Base-by-base conservation (phyloP, 306 rosid species). In the Delonix regia region DNA sequence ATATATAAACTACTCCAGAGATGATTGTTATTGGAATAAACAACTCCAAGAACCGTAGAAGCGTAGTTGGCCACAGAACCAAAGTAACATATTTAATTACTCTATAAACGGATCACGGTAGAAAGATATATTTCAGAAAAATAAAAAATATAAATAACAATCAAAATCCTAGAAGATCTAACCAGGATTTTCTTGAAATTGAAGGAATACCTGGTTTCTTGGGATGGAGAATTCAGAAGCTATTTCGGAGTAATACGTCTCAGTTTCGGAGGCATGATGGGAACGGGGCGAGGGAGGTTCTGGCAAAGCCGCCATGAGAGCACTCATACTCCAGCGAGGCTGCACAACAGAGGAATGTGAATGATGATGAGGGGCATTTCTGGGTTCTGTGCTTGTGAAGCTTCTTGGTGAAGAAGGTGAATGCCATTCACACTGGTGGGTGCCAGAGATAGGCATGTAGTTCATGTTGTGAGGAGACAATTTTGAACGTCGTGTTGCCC, bases 181-280 rank as follows among this genome's bases (percentile, higher is more conserved):
- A 71, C 6, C 1, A 30, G 33, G 6, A 52, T 64, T 33, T 78
- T 75, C 82, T 82, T 24, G 64, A 53, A 63, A 80, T 82, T 34
- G 64, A 53, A 63, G 38, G 7, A 57, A 44, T 15, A 84, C 94
- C 91, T 81, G 85, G 78, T 82, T 82, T 83, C 79, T 81, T 75
- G 92, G 85, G 74, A 82, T 45, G 56, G 85, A 78, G 74, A 74
- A 64, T 36, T 78, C 77, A 14, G 74, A 42, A 75, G 78, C 78
- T 59, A 60, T 11, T 45, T 77, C 82, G 52, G 86, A 57, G 72
- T 16, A 36, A 47, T 49, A 56, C 2, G 22, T 48, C 18, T 77
- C 78, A 34, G 86, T 15, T 27, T 41, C 70, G 64, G 33, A 30
- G 33, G 33, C 33, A 30, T 30, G 33, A 4, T 1, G 1, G 1